phyloP scores from a whole-genome alignment of 2,329 filamentous ascomycete genomes.

The Onygena corvina region DNA sequence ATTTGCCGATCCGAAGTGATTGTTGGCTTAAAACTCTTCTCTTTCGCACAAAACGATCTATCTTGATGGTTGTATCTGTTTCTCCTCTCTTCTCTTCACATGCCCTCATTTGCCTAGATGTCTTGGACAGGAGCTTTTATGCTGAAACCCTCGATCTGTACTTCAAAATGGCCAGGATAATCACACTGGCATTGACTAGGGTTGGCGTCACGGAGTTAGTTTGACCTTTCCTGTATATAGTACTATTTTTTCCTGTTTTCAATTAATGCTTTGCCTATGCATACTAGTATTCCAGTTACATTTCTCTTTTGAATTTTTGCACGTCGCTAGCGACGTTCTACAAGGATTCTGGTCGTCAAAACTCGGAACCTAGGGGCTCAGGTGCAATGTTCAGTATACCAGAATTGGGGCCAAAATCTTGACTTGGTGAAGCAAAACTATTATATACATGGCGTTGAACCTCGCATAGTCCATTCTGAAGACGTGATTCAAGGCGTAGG shows the following conservation, averaged over 20 bases:
- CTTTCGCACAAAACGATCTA: conserved; percentile 10
- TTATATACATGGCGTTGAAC: background rate
- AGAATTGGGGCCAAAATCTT: conserved; percentile 2
- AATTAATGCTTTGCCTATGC: background rate
- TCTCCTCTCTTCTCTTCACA: background rate
- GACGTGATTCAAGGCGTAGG: background rate
- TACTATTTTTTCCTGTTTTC: background rate
- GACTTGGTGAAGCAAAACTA: background rate
- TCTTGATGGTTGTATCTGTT: background rate
- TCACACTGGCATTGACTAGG: background rate
- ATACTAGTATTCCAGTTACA: too few relatives aligned
- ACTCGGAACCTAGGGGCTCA: too few relatives aligned
- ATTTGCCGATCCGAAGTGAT: conserved; percentile 40
- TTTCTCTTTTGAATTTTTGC: too few relatives aligned
- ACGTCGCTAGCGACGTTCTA: too few relatives aligned
- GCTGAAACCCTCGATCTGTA: background rate
- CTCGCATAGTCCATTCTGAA: background rate
- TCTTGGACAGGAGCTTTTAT: background rate
- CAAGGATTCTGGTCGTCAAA: too few relatives aligned
- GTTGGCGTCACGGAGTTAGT: background rate
- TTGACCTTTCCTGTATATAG: background rate
- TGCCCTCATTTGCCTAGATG: background rate
- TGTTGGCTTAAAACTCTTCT: too few relatives aligned
- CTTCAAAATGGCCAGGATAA: background rate
- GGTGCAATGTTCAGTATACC: too few relatives aligned